phyloP scores from a whole-genome alignment of 805 yeast genomes.

The Barnettozyma siamensis region DNA sequence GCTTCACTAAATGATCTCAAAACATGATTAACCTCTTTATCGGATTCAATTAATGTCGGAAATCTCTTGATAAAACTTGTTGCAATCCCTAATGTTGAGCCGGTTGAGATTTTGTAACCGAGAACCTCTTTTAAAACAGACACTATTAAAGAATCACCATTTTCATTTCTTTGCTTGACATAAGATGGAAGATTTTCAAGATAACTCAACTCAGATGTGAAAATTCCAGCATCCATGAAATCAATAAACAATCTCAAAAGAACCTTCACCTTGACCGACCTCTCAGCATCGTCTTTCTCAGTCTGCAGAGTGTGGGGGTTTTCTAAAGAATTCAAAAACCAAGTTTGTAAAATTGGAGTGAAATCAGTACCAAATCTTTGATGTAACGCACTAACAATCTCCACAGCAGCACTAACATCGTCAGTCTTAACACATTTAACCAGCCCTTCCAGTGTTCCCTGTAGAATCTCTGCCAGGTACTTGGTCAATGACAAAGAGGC shows the following conservation, averaged over 20 bases:
- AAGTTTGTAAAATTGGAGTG: conserved; percentile 42
- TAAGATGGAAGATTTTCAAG: conserved; percentile 41
- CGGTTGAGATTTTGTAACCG: conserved; percentile 33
- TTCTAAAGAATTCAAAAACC: conserved; percentile 37
- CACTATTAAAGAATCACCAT: conserved; percentile 35
- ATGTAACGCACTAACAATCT: conserved; percentile 65
- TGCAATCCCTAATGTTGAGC: conserved; percentile 34
- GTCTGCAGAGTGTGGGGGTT: conserved; percentile 27
- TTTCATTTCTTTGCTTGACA: conserved; percentile 29
- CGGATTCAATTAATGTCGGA: conserved; percentile 27
- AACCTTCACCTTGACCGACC: conserved; percentile 38
- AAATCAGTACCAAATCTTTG: conserved; percentile 60
- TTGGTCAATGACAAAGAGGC: conserved; percentile 59
- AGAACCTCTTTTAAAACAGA: conserved; percentile 41
- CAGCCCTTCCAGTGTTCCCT: conserved; percentile 60
- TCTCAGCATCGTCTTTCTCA: conserved; percentile 40
- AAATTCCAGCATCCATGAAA: conserved; percentile 50
- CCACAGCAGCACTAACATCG: conserved; percentile 60
- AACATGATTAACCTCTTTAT: conserved; percentile 25
- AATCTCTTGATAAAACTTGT: conserved; percentile 46
- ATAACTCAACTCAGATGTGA: conserved; percentile 37
- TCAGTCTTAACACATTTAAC: conserved; percentile 43
- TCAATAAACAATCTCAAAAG: conserved; percentile 52
- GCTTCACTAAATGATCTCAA: conserved; percentile 40
- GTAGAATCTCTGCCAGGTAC: conserved; percentile 63